Percentiles rank a stretch among this genome's conserved stretches.
These are phyloP conservation scores for Microthyrium microscopicum DNA, from an alignment of 2,329 filamentous ascomycete genomes.

Conservation along the genomic window DNA sequence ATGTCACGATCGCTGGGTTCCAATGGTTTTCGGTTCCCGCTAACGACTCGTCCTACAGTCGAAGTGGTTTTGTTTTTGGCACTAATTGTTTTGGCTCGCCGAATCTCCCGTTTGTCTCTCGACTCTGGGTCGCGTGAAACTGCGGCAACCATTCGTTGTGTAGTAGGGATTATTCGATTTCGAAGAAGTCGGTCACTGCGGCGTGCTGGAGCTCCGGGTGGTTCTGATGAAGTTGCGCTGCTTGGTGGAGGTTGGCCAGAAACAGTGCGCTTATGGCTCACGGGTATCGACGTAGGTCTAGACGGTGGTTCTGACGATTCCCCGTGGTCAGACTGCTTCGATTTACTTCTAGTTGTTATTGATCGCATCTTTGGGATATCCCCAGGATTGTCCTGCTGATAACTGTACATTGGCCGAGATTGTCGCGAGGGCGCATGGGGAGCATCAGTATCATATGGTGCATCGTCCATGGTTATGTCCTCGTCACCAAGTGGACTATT, in stretches of 20 bases:
- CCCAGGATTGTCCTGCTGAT: conserved; percentile 1
- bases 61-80: no score
- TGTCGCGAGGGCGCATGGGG: conserved; percentile 31
- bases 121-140: no score
- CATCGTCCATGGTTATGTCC: conserved; percentile 26
- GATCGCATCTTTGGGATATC: conserved; percentile 23
- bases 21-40: conserved; percentile 71
- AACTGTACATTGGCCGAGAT: conserved; percentile 6
- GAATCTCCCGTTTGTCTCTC: conserved; percentile 55
- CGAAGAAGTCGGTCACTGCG: conserved; percentile 28
- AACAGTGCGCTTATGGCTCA: conserved; percentile 57
- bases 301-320: not conserved
- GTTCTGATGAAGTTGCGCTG: conserved; percentile 16
- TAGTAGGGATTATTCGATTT: no score
- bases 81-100: conserved; percentile 75
- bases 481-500: conserved; percentile 12
- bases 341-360: conserved; percentile 22
- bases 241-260: conserved; percentile 52
- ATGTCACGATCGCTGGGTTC: conserved; percentile 53
- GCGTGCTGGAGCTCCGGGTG: conserved; percentile 26
- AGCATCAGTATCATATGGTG: conserved; percentile 18
- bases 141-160: no score
- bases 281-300: conserved; percentile 3
- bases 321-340: not conserved
- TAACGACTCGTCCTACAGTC: conserved; percentile 71